Conservation (phyloP, 129 eudicot genomes). For the Flaveria robusta region DNA sequence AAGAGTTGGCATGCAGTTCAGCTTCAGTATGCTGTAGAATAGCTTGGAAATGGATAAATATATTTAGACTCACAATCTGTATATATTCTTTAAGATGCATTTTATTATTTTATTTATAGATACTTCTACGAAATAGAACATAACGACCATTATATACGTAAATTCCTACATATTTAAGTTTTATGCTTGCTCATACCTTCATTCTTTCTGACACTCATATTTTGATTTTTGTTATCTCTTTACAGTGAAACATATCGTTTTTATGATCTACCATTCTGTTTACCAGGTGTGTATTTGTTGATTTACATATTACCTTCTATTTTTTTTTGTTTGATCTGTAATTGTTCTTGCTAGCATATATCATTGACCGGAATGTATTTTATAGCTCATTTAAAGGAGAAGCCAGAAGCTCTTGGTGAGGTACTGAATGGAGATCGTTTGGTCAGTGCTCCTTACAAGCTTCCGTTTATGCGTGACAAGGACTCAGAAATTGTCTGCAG, state of each 20-base stretch:
- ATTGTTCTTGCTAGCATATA: constrained; percentile 6
- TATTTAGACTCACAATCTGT: neutral
- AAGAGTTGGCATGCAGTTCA: neutral
- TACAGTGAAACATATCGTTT: constrained; percentile 69
- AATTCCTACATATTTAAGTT: neutral
- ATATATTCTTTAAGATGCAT: constrained; percentile 3
- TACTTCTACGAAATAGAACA: neutral
- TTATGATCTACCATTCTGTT: constrained; percentile 55
- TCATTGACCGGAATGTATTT: constrained; percentile 3
- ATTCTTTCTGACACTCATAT: neutral
- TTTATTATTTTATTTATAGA: neutral
- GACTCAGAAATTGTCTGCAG: constrained; percentile 69
- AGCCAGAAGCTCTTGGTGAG: constrained; percentile 83
- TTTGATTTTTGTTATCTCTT: constrained; percentile 13
- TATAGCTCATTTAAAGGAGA: constrained; percentile 64
- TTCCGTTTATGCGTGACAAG: constrained; percentile 60
- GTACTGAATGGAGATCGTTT: constrained; percentile 81
- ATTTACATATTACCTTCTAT: constrained; percentile 11
- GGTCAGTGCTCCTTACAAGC: constrained; percentile 83
- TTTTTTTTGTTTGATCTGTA: constrained; percentile 13
- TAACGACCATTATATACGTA: neutral
- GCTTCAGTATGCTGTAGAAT: neutral
- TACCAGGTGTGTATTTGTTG: constrained; percentile 47
- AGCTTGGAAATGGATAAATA: neutral
- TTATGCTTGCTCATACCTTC: constrained; percentile 17